A percentile compares a stretch with the other conserved stretches of the same genome.
phyloP scores from a whole-genome alignment of 768 basidiomycete genomes.

The Suillus subalutaceus region DNA sequence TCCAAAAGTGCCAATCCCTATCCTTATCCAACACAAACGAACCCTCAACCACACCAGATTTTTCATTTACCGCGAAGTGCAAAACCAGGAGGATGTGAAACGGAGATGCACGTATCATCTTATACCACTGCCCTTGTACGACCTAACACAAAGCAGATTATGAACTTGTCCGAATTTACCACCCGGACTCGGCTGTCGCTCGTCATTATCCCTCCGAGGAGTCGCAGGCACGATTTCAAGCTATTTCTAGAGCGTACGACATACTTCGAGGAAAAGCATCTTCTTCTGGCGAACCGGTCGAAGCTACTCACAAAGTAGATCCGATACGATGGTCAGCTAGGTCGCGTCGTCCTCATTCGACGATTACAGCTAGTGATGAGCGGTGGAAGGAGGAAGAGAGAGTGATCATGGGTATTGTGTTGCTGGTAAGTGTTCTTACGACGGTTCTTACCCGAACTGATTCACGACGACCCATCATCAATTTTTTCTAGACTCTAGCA shows the following conservation, averaged over 20 bases:
- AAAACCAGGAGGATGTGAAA: conserved; percentile 55
- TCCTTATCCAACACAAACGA: conserved; percentile 52
- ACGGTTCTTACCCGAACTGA: not conserved
- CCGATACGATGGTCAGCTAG: conserved; percentile 45
- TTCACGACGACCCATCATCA: not conserved
- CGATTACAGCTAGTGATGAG: conserved; percentile 50
- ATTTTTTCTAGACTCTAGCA: conserved; percentile 32
- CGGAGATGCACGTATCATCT: conserved; percentile 41
- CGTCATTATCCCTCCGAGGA: conserved; percentile 46
- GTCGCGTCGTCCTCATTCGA: conserved; percentile 48
- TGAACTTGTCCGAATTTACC: conserved; percentile 78
- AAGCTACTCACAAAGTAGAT: conserved; percentile 31
- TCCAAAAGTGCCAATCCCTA: conserved; percentile 37
- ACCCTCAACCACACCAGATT: conserved; percentile 64
- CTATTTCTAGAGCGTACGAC: conserved; percentile 72
- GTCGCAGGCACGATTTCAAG: conserved; percentile 67
- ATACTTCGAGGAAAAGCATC: conserved; percentile 53
- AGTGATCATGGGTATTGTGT: conserved; percentile 55
- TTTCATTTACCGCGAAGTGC: conserved; percentile 61
- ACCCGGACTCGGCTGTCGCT: conserved; percentile 65
- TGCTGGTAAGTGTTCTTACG: conserved; percentile 45
- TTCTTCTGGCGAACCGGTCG: conserved; percentile 20
- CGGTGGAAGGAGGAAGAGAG: conserved; percentile 72
- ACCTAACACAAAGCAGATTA: conserved; percentile 52
- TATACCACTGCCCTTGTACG: conserved; percentile 10